These are phyloP conservation scores for Thuja plicata DNA, from an alignment of 83 land plant genomes.

Conservation along the genomic window DNA sequence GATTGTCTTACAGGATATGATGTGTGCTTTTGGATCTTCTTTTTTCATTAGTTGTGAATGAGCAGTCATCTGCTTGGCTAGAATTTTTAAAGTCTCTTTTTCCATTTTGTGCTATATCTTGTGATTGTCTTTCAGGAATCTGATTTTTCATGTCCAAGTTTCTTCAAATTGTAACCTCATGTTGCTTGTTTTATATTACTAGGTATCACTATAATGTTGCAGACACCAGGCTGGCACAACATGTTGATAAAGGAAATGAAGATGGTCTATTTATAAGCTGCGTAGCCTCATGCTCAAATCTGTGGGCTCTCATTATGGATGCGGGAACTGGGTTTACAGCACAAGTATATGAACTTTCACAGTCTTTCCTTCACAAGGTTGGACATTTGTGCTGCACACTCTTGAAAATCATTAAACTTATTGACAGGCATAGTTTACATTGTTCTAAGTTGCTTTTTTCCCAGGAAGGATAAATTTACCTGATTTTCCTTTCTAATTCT, in stretches of 20 bases:
- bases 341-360: constrained; percentile 27
- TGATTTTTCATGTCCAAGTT: not conserved
- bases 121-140: not conserved
- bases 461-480: not conserved
- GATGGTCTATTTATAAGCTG: constrained; percentile 29
- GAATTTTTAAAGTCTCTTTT: not conserved
- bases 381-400: not conserved
- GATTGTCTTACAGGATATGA: not conserved
- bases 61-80: not conserved
- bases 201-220: constrained; percentile 38
- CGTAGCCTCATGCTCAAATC: constrained; percentile 28
- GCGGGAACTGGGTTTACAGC: constrained; percentile 25
- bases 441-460: not conserved
- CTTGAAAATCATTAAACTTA: not conserved
- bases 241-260: constrained; percentile 30
- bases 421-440: not conserved
- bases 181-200: not conserved
- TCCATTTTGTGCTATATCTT: not conserved
- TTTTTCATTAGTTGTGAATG: not conserved
- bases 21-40: not conserved
- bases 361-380: constrained; percentile 33
- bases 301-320: constrained; percentile 34
- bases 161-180: not conserved
- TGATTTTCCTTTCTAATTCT: not conserved
- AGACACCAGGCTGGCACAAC: constrained; percentile 30